Conservation (phyloP, 2,329 filamentous ascomycete species). For the Fusarium sp. region DNA sequence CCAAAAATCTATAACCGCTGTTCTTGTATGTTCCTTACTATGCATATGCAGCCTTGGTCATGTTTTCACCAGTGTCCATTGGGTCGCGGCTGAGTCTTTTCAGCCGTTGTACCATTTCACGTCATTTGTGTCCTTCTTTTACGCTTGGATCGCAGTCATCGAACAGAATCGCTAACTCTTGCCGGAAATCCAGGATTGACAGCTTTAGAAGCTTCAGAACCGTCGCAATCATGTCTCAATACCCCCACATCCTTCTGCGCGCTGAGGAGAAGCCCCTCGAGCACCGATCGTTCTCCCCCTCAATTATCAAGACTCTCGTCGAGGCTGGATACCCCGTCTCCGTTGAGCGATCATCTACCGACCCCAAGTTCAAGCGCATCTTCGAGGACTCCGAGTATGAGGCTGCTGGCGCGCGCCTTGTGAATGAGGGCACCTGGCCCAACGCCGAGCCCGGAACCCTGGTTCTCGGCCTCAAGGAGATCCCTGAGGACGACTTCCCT, state of each 20-base stretch:
- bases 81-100: constrained; percentile 3
- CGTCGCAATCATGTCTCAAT: constrained; percentile 44
- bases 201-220: constrained; percentile 11
- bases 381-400: constrained; percentile 71
- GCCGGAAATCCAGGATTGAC: constrained; percentile 9
- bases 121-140: background rate
- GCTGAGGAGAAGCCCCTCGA: constrained; percentile 68
- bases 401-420: constrained; percentile 71
- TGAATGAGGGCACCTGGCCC: constrained; percentile 74
- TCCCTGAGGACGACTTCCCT: constrained; percentile 75
- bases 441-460: constrained; percentile 75
- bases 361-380: constrained; percentile 70
- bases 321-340: constrained; percentile 76
- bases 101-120: background rate
- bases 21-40: background rate
- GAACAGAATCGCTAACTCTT: constrained; percentile 14
- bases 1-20: constrained; percentile 2
- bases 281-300: constrained; percentile 52
- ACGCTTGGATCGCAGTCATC: background rate
- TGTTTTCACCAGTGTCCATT: constrained; percentile 7
- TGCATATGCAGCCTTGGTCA: background rate
- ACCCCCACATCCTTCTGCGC: constrained; percentile 61
- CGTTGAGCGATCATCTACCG: constrained; percentile 66
- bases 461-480: constrained; percentile 81
- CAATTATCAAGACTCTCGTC: constrained; percentile 65